These are phyloP conservation scores for Pseudozyma thailandica DNA, from an alignment of 1,284 basidiomycete species.

Conservation along the genomic window DNA sequence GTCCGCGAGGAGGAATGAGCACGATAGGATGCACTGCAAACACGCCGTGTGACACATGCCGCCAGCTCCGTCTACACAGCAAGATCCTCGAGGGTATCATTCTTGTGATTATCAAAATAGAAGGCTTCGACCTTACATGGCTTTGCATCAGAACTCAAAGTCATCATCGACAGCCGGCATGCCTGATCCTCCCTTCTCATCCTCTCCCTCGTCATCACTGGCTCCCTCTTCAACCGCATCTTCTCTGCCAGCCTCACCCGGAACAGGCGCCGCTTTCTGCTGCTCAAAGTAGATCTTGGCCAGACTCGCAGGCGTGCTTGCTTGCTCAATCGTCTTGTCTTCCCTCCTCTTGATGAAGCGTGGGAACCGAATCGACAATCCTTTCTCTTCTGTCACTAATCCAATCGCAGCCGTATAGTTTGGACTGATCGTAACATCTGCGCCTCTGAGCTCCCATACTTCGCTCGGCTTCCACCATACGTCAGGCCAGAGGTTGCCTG, in stretches of 20 bases:
- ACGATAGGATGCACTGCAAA: too few species aligned
- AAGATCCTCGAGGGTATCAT: too few species aligned
- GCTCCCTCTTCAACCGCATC: conserved; percentile 19
- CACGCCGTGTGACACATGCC: too few species aligned
- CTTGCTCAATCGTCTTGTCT: conserved; percentile 58
- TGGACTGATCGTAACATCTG: conserved; percentile 83
- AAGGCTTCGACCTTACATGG: not conserved
- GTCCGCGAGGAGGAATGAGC: too few species aligned
- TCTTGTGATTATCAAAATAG: too few species aligned
- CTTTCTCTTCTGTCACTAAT: conserved; percentile 74
- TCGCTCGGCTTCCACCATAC: conserved; percentile 80
- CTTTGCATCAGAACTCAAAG: conserved; percentile 23
- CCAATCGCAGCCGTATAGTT: conserved; percentile 84
- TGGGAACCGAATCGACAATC: conserved; percentile 70
- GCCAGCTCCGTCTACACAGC: too few species aligned
- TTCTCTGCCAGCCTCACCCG: conserved; percentile 4
- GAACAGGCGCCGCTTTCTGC: conserved; percentile 38
- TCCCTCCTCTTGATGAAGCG: conserved; percentile 66
- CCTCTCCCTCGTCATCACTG: conserved; percentile 15
- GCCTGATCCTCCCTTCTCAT: not conserved
- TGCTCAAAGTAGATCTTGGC: conserved; percentile 60
- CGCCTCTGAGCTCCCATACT: conserved; percentile 79
- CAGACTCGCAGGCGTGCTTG: conserved; percentile 50
- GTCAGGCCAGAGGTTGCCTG: conserved; percentile 77
- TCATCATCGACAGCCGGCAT: conserved; percentile 19